Percentiles rank a stretch among this genome's conserved stretches.
Conservation (phyloP, 345 rosid genomes). For the Cardamine resedifolia region DNA sequence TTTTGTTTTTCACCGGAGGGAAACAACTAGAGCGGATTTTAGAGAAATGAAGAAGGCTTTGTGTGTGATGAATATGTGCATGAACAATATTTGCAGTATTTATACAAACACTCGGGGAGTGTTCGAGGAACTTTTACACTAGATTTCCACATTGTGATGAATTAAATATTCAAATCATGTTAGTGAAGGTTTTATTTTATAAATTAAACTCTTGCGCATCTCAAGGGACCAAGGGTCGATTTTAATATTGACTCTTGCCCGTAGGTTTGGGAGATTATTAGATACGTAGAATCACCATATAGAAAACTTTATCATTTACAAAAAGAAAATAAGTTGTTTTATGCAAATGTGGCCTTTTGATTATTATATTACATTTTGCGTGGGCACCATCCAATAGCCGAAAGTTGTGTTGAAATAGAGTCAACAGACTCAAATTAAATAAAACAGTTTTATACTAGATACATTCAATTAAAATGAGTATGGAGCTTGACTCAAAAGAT, state of each 20-base stretch:
- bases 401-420: slow-evolving; percentile 24
- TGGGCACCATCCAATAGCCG: slow-evolving; percentile 34
- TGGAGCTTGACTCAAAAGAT: slow-evolving; percentile 9
- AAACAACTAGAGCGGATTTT: background rate
- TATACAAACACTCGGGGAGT: slow-evolving; percentile 2
- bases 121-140: slow-evolving; percentile 18
- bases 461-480: background rate
- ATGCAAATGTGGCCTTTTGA: background rate
- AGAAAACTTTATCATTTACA: background rate
- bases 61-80: slow-evolving; percentile 32
- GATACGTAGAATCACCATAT: slow-evolving; percentile 1
- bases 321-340: background rate
- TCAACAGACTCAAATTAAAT: background rate
- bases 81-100: slow-evolving; percentile 8
- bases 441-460: background rate
- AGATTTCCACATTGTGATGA: slow-evolving; percentile 21
- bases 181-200: slow-evolving; percentile 25
- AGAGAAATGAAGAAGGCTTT: slow-evolving; percentile 10
- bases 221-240: slow-evolving; percentile 33
- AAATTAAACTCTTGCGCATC: slow-evolving; percentile 25
- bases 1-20: background rate
- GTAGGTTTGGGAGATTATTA: slow-evolving; percentile 26
- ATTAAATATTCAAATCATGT: slow-evolving; percentile 18
- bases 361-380: background rate
- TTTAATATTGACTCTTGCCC: slow-evolving; percentile 32